Evolutionary conservation across 345 rosid species (phyloP), one percentile per base, ranked within the genome.

Genomic region (Lepidium africanum): DNA sequence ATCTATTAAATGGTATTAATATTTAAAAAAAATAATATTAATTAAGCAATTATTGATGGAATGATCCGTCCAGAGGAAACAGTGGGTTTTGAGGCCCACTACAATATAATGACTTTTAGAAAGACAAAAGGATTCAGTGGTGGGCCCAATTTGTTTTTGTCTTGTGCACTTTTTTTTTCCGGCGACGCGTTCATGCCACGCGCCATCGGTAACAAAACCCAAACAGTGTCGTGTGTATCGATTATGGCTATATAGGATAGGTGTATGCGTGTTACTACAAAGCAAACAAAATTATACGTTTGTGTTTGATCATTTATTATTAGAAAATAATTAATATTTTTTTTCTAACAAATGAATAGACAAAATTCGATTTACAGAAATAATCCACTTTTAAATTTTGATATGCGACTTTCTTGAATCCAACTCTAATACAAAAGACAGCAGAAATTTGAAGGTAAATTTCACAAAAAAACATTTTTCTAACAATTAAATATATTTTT

Each of bases 61-160:
- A 65, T 47, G 37, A 49, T 65, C 42, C 21, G 17, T 72, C 15
- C 11, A 7, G 15, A 41, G 49, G 47, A 59, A 59, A 42, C 38
- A 59, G 48, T 65, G 67, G 72, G 77, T 72, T 72, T 63, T 21
- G 6, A 66, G 77, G 72, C 77, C 77, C 61, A 73, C 72, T 56
- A 39, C 4, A 0, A 0, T 43, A 38, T 47, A 45, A 56, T 38
- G 59, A 73, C 62, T 58, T 58, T 35, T 25, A 45, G 0, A 51
- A 66, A 59, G 77, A 73, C 77, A 73, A 65, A 63, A 50, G 35
- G 25, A 32, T n/a, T 30, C 0, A 47, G 33, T 50, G 54, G 77
- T 65, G 72, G 72, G 46, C 61, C 55, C 36, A 49, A 33, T 40
- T n/a, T 36, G 5, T 54, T 19, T 57, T 38, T 56, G 38, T 46